phyloP scores from a whole-genome alignment of 176 grass and related monocot species.

The Stipa capillata region DNA sequence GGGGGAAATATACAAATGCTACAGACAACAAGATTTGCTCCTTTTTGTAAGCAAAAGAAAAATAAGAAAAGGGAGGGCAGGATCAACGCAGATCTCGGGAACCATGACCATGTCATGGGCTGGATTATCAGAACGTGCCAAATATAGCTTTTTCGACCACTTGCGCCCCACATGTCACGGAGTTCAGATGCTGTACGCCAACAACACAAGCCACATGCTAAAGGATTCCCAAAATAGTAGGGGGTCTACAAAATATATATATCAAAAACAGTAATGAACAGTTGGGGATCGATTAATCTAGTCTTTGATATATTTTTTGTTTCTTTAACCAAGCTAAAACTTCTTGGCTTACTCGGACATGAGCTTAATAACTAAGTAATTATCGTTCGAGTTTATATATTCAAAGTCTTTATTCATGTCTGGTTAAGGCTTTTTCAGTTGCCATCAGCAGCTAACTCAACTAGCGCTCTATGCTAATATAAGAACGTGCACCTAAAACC shows the following conservation, averaged over 20 bases:
- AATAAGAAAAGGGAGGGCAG: background rate
- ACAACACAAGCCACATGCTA: background rate
- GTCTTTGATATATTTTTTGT: no score
- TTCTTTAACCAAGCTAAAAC: no score
- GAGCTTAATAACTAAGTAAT: no score
- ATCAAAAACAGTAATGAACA: background rate
- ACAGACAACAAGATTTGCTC: background rate
- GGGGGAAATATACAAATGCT: background rate
- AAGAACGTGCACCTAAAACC: no score
- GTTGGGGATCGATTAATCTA: no score
- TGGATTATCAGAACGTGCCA: background rate
- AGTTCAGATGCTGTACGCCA: background rate
- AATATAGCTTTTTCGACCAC: background rate
- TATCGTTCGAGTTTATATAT: no score
- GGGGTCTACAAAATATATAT: no score
- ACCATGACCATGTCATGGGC: background rate
- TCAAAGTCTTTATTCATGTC: background rate
- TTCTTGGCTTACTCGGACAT: no score
- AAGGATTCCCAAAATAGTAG: no score
- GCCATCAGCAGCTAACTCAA: background rate
- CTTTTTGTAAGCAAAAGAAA: background rate
- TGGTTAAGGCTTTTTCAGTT: background rate
- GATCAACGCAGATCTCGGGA: background rate
- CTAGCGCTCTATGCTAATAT: background rate
- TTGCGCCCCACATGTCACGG: background rate